phyloP scores from a whole-genome alignment of 2,329 filamentous ascomycete species.

The Myotisia sp. region DNA sequence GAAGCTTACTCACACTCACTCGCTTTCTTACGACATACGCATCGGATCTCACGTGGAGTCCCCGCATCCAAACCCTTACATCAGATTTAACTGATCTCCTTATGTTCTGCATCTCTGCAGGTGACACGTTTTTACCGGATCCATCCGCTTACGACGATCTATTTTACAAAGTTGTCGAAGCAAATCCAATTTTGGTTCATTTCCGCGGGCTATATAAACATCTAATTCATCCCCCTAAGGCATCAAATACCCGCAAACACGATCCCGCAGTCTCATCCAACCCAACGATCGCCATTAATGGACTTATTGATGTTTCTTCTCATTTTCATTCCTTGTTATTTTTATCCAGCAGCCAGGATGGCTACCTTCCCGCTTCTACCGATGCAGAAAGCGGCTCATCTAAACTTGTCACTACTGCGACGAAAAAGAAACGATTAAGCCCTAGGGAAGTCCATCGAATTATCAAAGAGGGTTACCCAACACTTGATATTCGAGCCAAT shows the following conservation, averaged over 20 bases:
- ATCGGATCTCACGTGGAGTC: conserved; percentile 54
- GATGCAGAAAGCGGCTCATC: conserved; percentile 10
- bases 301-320: conserved; percentile 58
- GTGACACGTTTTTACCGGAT: conserved; percentile 81
- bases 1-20: conserved; percentile 71
- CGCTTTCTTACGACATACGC: conserved; percentile 83
- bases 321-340: conserved; percentile 76
- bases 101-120: conserved; percentile 67
- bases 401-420: conserved; percentile 15
- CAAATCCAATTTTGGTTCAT: conserved; percentile 63
- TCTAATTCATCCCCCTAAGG: conserved; percentile 13
- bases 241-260: conserved; percentile 14
- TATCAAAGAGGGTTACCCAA: conserved; percentile 94
- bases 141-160: conserved; percentile 84
- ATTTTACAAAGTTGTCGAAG: conserved; percentile 96
- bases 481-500: conserved; percentile 74
- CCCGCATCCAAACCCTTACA: conserved; percentile 58
- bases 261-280: conserved; percentile 10
- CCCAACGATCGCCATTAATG: conserved; percentile 49
- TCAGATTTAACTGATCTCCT: conserved; percentile 68
- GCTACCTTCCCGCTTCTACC: conserved; percentile 21
- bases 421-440: conserved; percentile 56
- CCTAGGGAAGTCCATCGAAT: conserved; percentile 74
- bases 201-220: conserved; percentile 64
- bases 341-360: conserved; percentile 37